Evolutionary conservation across 2,329 filamentous ascomycete genomes (phyloP), one percentile per base, ranked within the genome.

Genomic region (Microsporum canis): DNA sequence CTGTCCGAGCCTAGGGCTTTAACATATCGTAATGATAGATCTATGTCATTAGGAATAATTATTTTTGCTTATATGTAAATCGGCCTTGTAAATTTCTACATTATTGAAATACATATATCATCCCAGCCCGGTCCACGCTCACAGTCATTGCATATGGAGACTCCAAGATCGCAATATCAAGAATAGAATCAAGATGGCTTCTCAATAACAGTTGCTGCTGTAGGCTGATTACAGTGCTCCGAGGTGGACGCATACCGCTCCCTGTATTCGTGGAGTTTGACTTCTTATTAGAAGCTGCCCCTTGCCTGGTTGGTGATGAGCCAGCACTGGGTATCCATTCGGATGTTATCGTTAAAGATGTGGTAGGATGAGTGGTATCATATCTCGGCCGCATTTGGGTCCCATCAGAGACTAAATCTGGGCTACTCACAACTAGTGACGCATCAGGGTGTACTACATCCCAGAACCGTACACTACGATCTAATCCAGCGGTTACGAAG

Each of bases 391-490:
- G 86, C 27, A 68, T 66, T 3, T 67, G 61, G 4, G 66, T 66
- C 12, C 70, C 71, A 38, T 82, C 77, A 62, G 91, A 86, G 38
- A 90, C 87, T 1, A 78, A 74, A 61, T 84, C 83, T 8, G 91
- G 78, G 0, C 92, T 92, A 70, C 88, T 95, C 65, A 95, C 86
- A 12, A 96, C 82, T 61, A 82, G 80, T 45, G 89, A 96, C 62
- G 85, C 83, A 69, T 96, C 90, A 7, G 89, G 81, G 7, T 86
- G 85, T 7, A 84, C 80, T 12, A 94, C 80, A 70, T 99, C 92
- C 94, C 94, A 99, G 75, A 95, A 97, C 7, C 94, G 85, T 17
- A 99, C 82, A 73, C 89, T 94, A 75, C 88, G 89, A 73, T 97
- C 94, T 8, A 88, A 88, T 0, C 92, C 92, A 17, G 87, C 91